Evolutionary conservation across 805 yeast species (phyloP).

Genomic region (Candida germanica): DNA sequence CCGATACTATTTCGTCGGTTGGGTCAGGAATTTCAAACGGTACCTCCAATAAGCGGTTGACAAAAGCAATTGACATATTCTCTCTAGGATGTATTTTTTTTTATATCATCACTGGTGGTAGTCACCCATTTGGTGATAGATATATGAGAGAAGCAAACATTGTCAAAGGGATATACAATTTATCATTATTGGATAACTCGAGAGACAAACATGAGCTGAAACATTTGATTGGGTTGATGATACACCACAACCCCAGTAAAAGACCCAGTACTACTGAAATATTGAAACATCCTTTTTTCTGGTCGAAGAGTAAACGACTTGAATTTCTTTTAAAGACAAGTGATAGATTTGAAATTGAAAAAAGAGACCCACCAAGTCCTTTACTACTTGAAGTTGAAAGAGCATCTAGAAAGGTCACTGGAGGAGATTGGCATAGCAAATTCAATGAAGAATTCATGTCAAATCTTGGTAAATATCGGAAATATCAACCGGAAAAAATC

Average conservation of each 20-base stretch:
- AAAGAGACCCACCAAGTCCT: conserved; percentile 73
- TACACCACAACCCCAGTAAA: conserved; percentile 55
- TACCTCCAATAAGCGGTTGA: conserved; percentile 48
- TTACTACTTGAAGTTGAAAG: conserved; percentile 55
- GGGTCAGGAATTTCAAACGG: conserved; percentile 18
- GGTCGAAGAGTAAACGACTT: conserved; percentile 70
- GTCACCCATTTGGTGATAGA: conserved; percentile 94
- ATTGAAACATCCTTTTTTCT: conserved; percentile 83
- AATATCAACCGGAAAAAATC: conserved; percentile 72
- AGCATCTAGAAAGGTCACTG: conserved; percentile 46
- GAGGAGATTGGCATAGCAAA: conserved; percentile 71
- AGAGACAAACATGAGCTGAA: conserved; percentile 58
- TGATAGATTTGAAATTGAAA: conserved; percentile 85
- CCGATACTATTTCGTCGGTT: conserved; percentile 33
- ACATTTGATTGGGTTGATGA: conserved; percentile 73
- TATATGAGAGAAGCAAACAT: conserved; percentile 88
- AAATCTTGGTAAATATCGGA: conserved; percentile 86
- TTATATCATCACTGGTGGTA: conserved; percentile 77
- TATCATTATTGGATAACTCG: conserved; percentile 44
- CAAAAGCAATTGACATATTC: conserved; percentile 89
- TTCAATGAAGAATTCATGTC: conserved; percentile 74
- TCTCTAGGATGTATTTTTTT: conserved; percentile 93
- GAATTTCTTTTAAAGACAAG: conserved; percentile 85
- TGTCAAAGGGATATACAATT: conserved; percentile 57
- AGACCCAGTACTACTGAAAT: conserved; percentile 73